A percentile compares a stretch with the other conserved stretches of the same genome.
Conservation (phyloP, 805 yeast species). For the Blastobotrys mokoenaii region DNA sequence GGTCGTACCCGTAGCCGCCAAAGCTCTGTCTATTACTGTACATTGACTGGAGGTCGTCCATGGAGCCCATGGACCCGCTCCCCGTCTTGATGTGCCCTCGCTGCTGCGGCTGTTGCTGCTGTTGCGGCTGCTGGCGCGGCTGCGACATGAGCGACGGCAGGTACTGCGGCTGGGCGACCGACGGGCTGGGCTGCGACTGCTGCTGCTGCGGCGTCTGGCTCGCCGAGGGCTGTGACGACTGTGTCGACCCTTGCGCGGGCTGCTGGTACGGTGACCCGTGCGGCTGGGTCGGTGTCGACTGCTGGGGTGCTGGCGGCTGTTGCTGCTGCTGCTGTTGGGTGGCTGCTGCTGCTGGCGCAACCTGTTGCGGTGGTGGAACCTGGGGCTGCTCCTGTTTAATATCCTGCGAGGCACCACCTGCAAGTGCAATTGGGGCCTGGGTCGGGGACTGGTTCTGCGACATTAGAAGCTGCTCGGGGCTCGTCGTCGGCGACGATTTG, state of each 20-base stretch:
- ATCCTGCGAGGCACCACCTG: background rate
- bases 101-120: slow-evolving; percentile 3
- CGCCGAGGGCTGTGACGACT: slow-evolving; percentile 1
- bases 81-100: background rate
- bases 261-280: too few relatives aligned
- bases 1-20: too few relatives aligned
- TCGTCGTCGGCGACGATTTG: background rate
- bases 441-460: background rate
- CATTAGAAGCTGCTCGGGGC: background rate
- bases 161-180: background rate
- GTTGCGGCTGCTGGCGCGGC: slow-evolving; percentile 2
- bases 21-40: too few relatives aligned
- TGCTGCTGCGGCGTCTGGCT: too few relatives aligned
- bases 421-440: background rate
- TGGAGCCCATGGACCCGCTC: too few relatives aligned
- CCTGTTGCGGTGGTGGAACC: background rate
- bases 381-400: background rate
- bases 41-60: too few relatives aligned
- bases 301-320: background rate
- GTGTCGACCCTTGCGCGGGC: background rate
- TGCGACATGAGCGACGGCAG: slow-evolving; percentile 4
- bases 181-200: too few relatives aligned
- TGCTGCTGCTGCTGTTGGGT: background rate
- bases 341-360: background rate
- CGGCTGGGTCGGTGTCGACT: too few relatives aligned